These are phyloP conservation scores for Solanum piurae DNA, from an alignment of 257 asterid species.

Conservation along the genomic window DNA sequence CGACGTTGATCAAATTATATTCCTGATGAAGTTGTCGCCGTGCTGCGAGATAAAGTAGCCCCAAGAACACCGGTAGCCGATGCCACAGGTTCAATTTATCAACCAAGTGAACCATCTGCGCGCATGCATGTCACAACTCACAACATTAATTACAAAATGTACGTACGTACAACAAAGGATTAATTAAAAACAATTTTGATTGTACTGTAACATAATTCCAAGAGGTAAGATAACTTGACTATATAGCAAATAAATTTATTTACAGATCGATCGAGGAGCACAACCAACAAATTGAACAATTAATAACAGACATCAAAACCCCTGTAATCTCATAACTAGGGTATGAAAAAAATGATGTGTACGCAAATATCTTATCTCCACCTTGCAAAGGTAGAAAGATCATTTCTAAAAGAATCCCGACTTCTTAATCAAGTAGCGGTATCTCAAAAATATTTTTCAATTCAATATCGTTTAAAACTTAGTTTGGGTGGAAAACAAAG, in stretches of 20 bases:
- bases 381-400: neutral
- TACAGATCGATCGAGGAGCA: neutral
- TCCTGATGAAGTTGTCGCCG: slow-evolving; percentile 38
- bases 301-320: too few relatives aligned
- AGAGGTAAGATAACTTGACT: neutral
- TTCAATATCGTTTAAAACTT: neutral
- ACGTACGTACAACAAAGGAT: neutral
- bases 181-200: too few relatives aligned
- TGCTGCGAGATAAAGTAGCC: slow-evolving; percentile 25
- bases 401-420: neutral
- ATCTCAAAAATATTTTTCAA: neutral
- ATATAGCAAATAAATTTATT: neutral
- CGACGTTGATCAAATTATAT: slow-evolving; percentile 51
- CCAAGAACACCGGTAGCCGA: slow-evolving; percentile 45
- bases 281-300: neutral
- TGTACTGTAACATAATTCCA: too few relatives aligned
- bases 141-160: neutral
- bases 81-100: slow-evolving; percentile 44
- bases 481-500: neutral
- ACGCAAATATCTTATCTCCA: too few relatives aligned
- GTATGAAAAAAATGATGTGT: too few relatives aligned
- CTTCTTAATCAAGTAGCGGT: neutral
- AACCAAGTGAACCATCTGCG: slow-evolving; percentile 32
- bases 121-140: neutral
- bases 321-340: too few relatives aligned